phyloP scores from a whole-genome alignment of 176 grass and related monocot genomes.

The Aegilops speltoides region DNA sequence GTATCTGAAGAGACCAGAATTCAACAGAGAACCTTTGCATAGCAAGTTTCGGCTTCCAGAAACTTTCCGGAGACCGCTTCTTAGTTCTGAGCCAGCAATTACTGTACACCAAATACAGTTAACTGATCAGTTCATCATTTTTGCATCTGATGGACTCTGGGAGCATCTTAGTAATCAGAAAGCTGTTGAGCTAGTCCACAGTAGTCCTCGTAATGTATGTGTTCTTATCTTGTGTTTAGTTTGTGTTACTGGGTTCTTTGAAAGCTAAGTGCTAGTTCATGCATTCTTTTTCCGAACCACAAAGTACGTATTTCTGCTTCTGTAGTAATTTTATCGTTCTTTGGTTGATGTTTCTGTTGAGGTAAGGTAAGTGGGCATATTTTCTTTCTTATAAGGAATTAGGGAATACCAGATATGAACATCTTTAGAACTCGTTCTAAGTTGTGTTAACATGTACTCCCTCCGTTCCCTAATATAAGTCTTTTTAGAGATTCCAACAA shows the following conservation, averaged over 20 bases:
- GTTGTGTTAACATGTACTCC: slow-evolving; percentile 3
- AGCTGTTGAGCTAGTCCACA: slow-evolving; percentile 78
- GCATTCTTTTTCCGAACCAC: background rate
- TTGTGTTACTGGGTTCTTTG: slow-evolving; percentile 27
- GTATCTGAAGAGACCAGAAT: slow-evolving; percentile 92
- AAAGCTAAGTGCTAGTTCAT: background rate
- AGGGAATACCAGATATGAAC: background rate
- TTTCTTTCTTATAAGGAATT: slow-evolving; percentile 7
- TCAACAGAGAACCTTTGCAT: slow-evolving; percentile 72
- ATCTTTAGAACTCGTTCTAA: background rate
- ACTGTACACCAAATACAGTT: slow-evolving; percentile 58
- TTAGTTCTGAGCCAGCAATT: slow-evolving; percentile 85
- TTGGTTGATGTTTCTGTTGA: background rate
- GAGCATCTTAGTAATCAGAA: slow-evolving; percentile 92
- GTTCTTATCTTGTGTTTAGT: slow-evolving; percentile 39
- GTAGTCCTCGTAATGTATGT: slow-evolving; percentile 69
- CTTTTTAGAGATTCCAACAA: too few relatives aligned
- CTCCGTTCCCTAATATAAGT: too few relatives aligned
- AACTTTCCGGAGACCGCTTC: slow-evolving; percentile 62
- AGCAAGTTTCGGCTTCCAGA: slow-evolving; percentile 65
- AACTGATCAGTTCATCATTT: slow-evolving; percentile 85
- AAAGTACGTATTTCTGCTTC: background rate
- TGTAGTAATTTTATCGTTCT: slow-evolving; percentile 15
- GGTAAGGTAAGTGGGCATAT: background rate
- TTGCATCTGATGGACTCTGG: slow-evolving; percentile 96